Percentiles rank a stretch among this genome's conserved stretches.
Evolutionary conservation across 78 protist genomes (phyloP).

Genomic region (Planoprotostelium fungivorum): DNA sequence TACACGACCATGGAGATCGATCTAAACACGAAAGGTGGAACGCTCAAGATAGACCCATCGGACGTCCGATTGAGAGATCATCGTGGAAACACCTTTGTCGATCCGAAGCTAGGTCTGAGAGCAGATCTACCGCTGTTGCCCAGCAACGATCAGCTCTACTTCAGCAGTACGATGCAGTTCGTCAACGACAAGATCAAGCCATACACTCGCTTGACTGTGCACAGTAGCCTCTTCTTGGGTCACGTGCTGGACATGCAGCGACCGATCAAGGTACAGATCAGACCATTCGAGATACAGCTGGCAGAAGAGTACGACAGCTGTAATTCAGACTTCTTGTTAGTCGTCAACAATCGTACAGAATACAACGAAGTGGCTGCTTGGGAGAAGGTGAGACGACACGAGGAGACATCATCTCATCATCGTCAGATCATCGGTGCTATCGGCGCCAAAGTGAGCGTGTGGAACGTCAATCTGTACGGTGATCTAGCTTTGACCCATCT

Average conservation of each 20-base stretch:
- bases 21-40: slow-evolving; percentile 39
- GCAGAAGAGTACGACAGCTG: slow-evolving; percentile 25
- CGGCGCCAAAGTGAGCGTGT: slow-evolving; percentile 14
- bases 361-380: slow-evolving; percentile 30
- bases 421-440: neutral
- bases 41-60: neutral
- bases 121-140: slow-evolving; percentile 6
- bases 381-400: neutral
- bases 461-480: slow-evolving; percentile 33
- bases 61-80: slow-evolving; percentile 25
- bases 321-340: slow-evolving; percentile 21
- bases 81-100: neutral
- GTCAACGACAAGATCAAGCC: slow-evolving; percentile 14
- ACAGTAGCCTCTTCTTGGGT: slow-evolving; percentile 27
- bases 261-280: slow-evolving; percentile 28
- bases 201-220: slow-evolving; percentile 29
- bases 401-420: no score
- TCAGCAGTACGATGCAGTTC: slow-evolving; percentile 13
- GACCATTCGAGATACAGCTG: slow-evolving; percentile 48
- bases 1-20: slow-evolving; percentile 15
- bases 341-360: slow-evolving; percentile 32
- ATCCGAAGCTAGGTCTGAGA: slow-evolving; percentile 21
- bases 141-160: neutral
- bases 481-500: slow-evolving; percentile 9
- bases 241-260: slow-evolving; percentile 38